phyloP scores from a whole-genome alignment of 192 early-diverging fungal genomes.

The Podila horticola region DNA sequence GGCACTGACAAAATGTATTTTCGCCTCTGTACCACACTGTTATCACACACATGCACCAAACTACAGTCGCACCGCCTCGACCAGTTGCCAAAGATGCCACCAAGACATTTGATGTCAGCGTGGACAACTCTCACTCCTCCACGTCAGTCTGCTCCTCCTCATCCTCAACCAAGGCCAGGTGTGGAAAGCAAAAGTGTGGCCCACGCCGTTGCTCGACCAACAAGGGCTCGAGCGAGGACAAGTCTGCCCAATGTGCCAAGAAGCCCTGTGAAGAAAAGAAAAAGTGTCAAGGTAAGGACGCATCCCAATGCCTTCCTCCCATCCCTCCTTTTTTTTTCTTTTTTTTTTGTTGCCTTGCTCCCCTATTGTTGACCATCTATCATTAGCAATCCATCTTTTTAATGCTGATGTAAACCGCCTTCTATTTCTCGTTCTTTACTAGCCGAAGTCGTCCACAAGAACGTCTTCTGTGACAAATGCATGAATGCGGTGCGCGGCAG shows the following conservation, averaged over 20 bases:
- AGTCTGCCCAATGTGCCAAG: background rate
- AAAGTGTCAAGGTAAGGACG: background rate
- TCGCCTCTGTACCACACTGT: no score
- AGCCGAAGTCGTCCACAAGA: conserved; percentile 36
- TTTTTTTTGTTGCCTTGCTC: background rate
- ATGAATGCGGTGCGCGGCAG: conserved; percentile 53
- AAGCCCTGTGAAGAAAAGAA: background rate
- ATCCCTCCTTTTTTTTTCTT: background rate
- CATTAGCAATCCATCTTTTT: no score
- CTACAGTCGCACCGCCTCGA: no score
- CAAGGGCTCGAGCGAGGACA: background rate
- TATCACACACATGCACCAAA: no score
- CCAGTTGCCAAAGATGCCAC: no score
- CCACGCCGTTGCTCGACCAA: background rate
- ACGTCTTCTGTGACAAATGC: conserved; percentile 68
- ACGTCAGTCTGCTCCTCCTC: background rate
- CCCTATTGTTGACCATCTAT: no score
- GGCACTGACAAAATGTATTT: no score
- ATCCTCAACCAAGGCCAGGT: background rate
- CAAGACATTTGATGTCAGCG: no score
- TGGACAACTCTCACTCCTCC: no score
- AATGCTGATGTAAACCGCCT: background rate
- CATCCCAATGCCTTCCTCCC: background rate
- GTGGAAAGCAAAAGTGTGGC: background rate
- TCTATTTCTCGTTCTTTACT: background rate